phyloP scores from a whole-genome alignment of 140 eudicot species.

The Cichorium intybus region DNA sequence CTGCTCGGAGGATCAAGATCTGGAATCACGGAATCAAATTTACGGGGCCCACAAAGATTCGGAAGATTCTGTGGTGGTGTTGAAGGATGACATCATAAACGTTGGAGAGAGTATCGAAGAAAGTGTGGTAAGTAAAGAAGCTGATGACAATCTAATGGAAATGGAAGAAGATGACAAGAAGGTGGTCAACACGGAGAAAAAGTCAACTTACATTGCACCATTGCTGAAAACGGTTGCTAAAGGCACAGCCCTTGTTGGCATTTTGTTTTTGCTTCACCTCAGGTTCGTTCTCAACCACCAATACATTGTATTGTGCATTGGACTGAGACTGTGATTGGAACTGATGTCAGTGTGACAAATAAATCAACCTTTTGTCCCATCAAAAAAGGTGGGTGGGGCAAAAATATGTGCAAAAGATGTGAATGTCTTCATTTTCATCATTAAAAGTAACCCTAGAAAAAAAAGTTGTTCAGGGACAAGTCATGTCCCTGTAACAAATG shows the following conservation, averaged over 20 bases:
- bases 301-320: neutral
- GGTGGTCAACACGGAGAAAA: constrained; percentile 10
- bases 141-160: neutral
- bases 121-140: neutral
- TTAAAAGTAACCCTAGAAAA: neutral
- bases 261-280: constrained; percentile 51
- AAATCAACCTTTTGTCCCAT: too few relatives aligned
- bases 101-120: constrained; percentile 10
- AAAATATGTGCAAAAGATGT: neutral
- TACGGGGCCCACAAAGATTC: neutral
- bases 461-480: too few relatives aligned
- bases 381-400: neutral
- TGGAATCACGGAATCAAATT: constrained; percentile 7
- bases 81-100: constrained; percentile 6
- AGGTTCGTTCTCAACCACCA: constrained; percentile 37
- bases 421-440: neutral
- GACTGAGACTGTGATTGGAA: neutral
- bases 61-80: constrained; percentile 7
- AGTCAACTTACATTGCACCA: constrained; percentile 25
- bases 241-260: constrained; percentile 70
- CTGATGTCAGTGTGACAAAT: neutral
- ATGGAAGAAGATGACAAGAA: constrained; percentile 14
- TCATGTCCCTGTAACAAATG: too few relatives aligned
- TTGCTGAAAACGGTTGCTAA: constrained; percentile 49
- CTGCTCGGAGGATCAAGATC: neutral